A percentile compares a stretch with the other conserved stretches of the same genome.
phyloP scores from a whole-genome alignment of 441 rosid genomes.

The Erysimum cheiri region DNA sequence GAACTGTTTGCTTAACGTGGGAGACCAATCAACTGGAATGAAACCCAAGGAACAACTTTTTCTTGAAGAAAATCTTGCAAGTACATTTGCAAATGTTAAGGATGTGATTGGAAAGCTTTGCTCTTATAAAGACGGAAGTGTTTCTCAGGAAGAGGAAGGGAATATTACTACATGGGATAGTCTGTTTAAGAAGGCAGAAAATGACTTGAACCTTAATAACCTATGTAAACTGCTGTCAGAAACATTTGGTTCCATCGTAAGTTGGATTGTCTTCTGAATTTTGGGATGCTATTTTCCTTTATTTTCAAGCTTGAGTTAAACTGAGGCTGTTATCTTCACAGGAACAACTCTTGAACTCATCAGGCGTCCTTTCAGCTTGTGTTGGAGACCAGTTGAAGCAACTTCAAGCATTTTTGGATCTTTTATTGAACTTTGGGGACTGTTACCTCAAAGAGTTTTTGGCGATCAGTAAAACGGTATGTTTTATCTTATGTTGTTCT shows the following conservation, averaged over 20 bases:
- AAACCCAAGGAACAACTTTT: conserved; percentile 42
- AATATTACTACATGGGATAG: conserved; percentile 72
- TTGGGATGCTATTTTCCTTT: conserved; percentile 22
- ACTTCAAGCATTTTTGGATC: conserved; percentile 59
- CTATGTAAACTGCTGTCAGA: conserved; percentile 59
- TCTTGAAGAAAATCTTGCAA: conserved; percentile 52
- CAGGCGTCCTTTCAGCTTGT: conserved; percentile 47
- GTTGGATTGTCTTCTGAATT: conserved; percentile 38
- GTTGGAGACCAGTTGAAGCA: conserved; percentile 61
- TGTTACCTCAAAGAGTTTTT: conserved; percentile 73
- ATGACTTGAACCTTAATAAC: conserved; percentile 56
- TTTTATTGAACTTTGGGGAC: conserved; percentile 65
- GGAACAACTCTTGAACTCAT: conserved; percentile 62
- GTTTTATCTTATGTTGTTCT: conserved; percentile 36
- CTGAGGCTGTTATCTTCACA: conserved; percentile 47
- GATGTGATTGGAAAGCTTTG: conserved; percentile 57
- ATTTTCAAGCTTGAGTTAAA: conserved; percentile 21
- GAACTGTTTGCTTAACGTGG: conserved; percentile 40
- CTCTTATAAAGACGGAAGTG: conserved; percentile 42
- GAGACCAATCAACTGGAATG: conserved; percentile 48
- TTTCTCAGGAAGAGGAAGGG: conserved; percentile 51
- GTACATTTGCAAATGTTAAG: conserved; percentile 49
- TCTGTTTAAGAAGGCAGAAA: conserved; percentile 56
- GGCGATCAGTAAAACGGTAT: conserved; percentile 76
- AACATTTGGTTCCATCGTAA: conserved; percentile 63